These are phyloP conservation scores for Rhododendron vialii DNA, from an alignment of 148 eudicot genomes.

Conservation along the genomic window DNA sequence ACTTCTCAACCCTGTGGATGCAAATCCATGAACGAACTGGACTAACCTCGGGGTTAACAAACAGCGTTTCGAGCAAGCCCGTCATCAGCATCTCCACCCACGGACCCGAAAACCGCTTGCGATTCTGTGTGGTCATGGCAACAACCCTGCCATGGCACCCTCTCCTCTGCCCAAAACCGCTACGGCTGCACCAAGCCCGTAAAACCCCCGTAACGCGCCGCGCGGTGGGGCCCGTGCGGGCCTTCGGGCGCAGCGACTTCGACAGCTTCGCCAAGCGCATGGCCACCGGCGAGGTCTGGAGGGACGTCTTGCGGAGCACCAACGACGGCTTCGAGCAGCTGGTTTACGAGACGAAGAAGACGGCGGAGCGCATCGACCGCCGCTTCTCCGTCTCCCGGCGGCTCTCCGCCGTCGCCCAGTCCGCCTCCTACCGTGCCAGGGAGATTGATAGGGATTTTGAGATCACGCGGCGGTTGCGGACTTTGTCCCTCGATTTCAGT, in stretches of 20 bases:
- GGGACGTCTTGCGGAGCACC: constrained; percentile 65
- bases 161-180: constrained; percentile 20
- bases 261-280: constrained; percentile 67
- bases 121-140: constrained; percentile 21
- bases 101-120: not conserved
- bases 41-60: too few relatives aligned
- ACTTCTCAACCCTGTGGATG: too few relatives aligned
- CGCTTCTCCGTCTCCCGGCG: constrained; percentile 53
- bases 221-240: constrained; percentile 14
- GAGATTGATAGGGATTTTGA: constrained; percentile 73
- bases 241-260: constrained; percentile 69
- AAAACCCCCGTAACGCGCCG: constrained; percentile 9
- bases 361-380: constrained; percentile 81
- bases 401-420: constrained; percentile 40
- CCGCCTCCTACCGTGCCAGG: constrained; percentile 58
- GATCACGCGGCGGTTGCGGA: constrained; percentile 60
- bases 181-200: not conserved
- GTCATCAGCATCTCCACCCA: not conserved
- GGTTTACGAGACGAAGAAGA: constrained; percentile 63
- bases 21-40: too few relatives aligned
- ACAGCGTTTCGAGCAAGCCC: not conserved
- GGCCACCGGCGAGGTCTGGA: constrained; percentile 67
- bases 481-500: constrained; percentile 59
- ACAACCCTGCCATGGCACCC: constrained; percentile 48
- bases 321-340: constrained; percentile 79